Conservation (phyloP, 1,284 basidiomycete species). For the Exobasidium rhododendri region DNA sequence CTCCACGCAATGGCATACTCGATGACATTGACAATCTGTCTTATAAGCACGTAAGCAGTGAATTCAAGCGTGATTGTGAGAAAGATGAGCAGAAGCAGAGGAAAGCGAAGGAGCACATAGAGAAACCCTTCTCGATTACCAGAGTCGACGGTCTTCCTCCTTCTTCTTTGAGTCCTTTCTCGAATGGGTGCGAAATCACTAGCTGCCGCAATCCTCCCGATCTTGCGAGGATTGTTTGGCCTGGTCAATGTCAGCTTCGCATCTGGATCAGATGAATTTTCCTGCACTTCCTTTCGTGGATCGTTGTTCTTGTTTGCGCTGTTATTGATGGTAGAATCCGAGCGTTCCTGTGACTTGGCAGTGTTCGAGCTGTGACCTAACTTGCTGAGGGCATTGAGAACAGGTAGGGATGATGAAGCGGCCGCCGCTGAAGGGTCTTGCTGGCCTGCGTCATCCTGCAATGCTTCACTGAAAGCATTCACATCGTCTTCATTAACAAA, state of each 20-base stretch:
- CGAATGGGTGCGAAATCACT: conserved; percentile 49
- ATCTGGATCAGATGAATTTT: not conserved
- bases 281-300: not conserved
- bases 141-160: conserved; percentile 18
- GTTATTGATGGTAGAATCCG: not conserved
- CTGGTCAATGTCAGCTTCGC: not conserved
- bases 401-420: not conserved
- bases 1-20: conserved; percentile 63
- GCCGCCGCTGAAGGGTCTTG: conserved; percentile 23
- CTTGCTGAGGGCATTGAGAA: not conserved
- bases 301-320: not conserved
- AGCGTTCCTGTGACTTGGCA: not conserved
- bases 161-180: conserved; percentile 28
- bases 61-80: conserved; percentile 82
- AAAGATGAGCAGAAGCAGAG: conserved; percentile 68
- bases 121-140: conserved; percentile 46
- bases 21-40: conserved; percentile 69
- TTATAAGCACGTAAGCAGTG: conserved; percentile 72
- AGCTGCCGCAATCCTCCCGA: conserved; percentile 17
- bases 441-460: conserved; percentile 38
- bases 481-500: conserved; percentile 35
- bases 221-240: conserved; percentile 4
- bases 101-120: conserved; percentile 43
- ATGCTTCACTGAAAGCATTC: conserved; percentile 40
- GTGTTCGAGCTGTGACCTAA: not conserved